phyloP scores from a whole-genome alignment of 192 early-diverging fungal genomes.

The Rhizoclosmatium sp. region DNA sequence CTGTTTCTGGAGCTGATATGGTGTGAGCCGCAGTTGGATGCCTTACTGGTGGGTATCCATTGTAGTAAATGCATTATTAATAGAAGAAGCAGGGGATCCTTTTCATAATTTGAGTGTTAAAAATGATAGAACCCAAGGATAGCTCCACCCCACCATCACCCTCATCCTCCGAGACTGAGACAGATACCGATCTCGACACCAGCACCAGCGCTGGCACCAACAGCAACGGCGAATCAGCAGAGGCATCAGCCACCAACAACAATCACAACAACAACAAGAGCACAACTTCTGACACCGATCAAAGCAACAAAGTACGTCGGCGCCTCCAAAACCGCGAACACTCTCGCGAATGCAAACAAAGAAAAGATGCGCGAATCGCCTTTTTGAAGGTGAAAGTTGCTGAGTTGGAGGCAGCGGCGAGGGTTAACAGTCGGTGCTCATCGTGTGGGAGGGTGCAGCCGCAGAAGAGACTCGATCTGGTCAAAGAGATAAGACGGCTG shows the following conservation, averaged over 20 bases:
- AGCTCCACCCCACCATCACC: background rate
- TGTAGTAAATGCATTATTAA: too few species aligned
- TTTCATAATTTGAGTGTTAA: too few species aligned
- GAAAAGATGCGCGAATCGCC: background rate
- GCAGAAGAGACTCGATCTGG: background rate
- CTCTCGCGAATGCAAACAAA: background rate
- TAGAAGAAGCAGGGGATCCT: background rate
- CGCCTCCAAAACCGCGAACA: background rate
- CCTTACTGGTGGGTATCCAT: too few species aligned
- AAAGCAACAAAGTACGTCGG: too few species aligned
- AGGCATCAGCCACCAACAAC: too few species aligned
- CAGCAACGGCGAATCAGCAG: background rate
- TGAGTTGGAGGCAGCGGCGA: background rate
- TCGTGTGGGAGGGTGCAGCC: background rate
- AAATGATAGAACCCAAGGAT: background rate
- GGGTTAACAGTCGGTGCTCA: background rate
- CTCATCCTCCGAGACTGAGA: background rate
- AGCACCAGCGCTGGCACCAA: background rate
- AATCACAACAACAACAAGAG: background rate
- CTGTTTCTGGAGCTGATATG: too few species aligned
- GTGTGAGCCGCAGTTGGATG: too few species aligned
- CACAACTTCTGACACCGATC: background rate
- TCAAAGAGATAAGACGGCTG: background rate
- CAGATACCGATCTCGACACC: background rate
- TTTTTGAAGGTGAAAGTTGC: background rate